phyloP scores from a whole-genome alignment of 768 basidiomycete genomes.

The Rhizopogon vinicolor region DNA sequence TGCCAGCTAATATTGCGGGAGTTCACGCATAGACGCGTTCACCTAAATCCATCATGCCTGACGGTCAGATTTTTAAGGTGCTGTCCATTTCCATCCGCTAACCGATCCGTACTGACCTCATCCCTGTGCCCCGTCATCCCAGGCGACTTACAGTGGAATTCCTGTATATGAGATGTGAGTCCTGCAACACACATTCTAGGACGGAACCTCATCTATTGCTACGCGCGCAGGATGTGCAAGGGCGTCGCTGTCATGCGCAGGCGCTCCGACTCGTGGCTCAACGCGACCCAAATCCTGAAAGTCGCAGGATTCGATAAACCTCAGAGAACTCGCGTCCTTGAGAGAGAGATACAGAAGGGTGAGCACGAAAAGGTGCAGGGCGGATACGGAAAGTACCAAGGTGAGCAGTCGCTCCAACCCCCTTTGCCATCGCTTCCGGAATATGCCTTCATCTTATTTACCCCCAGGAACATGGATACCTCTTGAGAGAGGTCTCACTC shows the following conservation, averaged over 20 bases:
- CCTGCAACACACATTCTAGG: slow-evolving; percentile 26
- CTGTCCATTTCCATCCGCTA: not conserved
- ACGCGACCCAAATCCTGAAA: slow-evolving; percentile 98
- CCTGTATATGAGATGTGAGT: slow-evolving; percentile 90
- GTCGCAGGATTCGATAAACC: slow-evolving; percentile 99
- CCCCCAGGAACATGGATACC: slow-evolving; percentile 95
- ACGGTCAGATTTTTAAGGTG: slow-evolving; percentile 88
- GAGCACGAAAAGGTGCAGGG: slow-evolving; percentile 99
- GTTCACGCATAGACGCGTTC: slow-evolving; percentile 7
- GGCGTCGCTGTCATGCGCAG: slow-evolving; percentile 97
- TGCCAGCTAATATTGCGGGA: slow-evolving; percentile 1
- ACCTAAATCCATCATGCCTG: slow-evolving; percentile 56
- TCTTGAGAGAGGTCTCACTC: slow-evolving; percentile 77
- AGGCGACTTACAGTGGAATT: slow-evolving; percentile 93
- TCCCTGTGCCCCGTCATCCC: slow-evolving; percentile 7
- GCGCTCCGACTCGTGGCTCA: slow-evolving; percentile 94
- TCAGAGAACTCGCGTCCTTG: slow-evolving; percentile 93
- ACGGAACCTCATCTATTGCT: slow-evolving; percentile 29
- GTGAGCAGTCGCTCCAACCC: slow-evolving; percentile 39
- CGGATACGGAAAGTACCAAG: slow-evolving; percentile 99
- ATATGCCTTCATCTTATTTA: not conserved
- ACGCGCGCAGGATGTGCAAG: slow-evolving; percentile 81
- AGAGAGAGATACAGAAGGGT: slow-evolving; percentile 97
- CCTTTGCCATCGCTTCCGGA: not conserved
- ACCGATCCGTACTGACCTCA: slow-evolving; percentile 1